Evolutionary conservation across 2,329 filamentous ascomycete genomes (phyloP), one percentile per base, ranked within the genome.

Genomic region (Cladosporium sp.): DNA sequence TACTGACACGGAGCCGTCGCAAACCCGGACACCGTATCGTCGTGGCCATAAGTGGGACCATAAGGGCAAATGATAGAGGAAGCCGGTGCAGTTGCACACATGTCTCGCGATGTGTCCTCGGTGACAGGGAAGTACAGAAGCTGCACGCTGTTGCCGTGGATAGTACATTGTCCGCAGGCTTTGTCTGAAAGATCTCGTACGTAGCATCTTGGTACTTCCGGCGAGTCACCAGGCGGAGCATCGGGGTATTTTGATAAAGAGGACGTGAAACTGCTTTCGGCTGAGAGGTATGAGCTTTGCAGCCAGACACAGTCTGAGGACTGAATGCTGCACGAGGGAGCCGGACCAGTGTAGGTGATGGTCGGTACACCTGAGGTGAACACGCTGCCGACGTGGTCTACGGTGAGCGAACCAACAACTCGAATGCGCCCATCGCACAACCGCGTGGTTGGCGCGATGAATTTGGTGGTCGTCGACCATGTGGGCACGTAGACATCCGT

Each of bases 1-100:
- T 48, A 48, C 12, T 29, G 45, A 32, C 45, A 48, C 3, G 45
- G 45, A 4, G 37, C 37, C 7, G 45, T 48, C 12, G 37, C 37
- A 18, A 48, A 48, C 4, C 45, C 45, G 8, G 4, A 15, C 1
- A 17, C 18, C 9, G 45, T 48, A 15, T 48, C 45, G 29, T 48
- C 15, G 18, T 48, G 39, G 3, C 37, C 29, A n/a, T 34, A 24
- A 3, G 45, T 48, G 4, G 37, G 17, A 12, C 45, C 45, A 27
- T 32, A 48, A 19, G 45, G 45, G 19, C 45, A 48, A 32, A 40
- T 41, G 37, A 48, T 37, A 17, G 45, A 37, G n/a, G 45, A 48
- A 8, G 45, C 39, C 7, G 45, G 37, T 5, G 45, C 30, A 22
- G 36, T 40, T 8, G 47, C 40, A 24, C 47, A 50, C 47, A 50